Conservation (phyloP, 768 basidiomycete genomes). For the Lentinula guzmanii region DNA sequence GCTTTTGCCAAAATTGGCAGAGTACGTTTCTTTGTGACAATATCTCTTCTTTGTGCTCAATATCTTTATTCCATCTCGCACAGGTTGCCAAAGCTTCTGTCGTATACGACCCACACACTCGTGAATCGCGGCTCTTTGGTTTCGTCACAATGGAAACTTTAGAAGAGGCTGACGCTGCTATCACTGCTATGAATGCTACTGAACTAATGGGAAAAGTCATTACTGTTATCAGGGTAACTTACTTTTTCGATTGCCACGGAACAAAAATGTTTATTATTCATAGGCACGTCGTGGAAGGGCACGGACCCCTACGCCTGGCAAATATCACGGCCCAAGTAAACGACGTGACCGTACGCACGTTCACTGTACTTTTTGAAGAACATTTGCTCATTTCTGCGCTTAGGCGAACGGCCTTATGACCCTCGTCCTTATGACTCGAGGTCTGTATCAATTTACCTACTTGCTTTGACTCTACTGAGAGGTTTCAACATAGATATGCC, state of each 20-base stretch:
- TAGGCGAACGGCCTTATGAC: conserved; percentile 84
- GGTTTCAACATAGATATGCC: conserved; percentile 9
- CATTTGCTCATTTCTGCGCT: not conserved
- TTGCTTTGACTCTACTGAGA: conserved; percentile 24
- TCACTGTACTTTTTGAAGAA: not conserved
- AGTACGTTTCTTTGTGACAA: conserved; percentile 35
- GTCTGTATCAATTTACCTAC: conserved; percentile 38
- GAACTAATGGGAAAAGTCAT: conserved; percentile 85
- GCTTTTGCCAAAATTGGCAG: conserved; percentile 86
- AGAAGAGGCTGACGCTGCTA: conserved; percentile 90
- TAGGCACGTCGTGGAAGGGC: conserved; percentile 85
- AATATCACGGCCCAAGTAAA: conserved; percentile 93
- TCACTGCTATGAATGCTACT: conserved; percentile 76
- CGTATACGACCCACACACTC: conserved; percentile 68
- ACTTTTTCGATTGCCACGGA: not conserved
- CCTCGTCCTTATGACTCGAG: conserved; percentile 89
- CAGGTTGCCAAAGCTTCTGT: conserved; percentile 72
- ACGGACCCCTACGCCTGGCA: conserved; percentile 88
- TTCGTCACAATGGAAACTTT: conserved; percentile 76
- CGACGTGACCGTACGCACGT: conserved; percentile 47
- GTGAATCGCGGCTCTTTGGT: conserved; percentile 57
- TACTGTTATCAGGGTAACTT: conserved; percentile 78
- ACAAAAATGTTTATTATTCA: not conserved
- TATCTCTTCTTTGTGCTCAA: not conserved
- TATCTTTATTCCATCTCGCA: not conserved